Evolutionary conservation across 257 asterid genomes (phyloP), one percentile per base, ranked within the genome.

Genomic region (Plectranthus barbatus): DNA sequence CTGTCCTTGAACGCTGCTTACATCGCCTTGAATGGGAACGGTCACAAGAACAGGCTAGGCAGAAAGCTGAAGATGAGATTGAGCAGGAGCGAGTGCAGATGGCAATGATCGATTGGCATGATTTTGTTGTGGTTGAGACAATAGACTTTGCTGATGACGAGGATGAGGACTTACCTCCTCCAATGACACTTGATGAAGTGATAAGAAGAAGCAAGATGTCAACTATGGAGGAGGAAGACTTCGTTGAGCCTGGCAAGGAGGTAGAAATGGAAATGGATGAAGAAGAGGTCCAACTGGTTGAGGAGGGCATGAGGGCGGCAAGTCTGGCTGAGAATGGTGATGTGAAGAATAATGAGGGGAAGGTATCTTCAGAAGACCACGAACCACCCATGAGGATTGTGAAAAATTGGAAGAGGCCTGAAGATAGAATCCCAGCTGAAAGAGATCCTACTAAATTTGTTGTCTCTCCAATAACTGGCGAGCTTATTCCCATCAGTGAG

Each of bases 41-140:
- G 36, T 86, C 98, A 4, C 98, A 91, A 61, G 98, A 91, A 68
- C 95, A 86, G 77, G 95, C 94, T 17, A 84, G 95, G 76, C 97
- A 88, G 82, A 89, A 88, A 72, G 95, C 93, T 64, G 98, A 91
- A 77, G 91, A 88, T 64, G 98, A 91, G 80, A 79, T 84, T 34
- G 98, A 88, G 76, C 88, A 80, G 81, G 98, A 88, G 78, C 69
- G 98, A 21, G 2, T 76, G 36, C 95, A 84, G 79, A 91, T 91
- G 97, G 89, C 97, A 19, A 83, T 81, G 97, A 88, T 91, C 67
- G 98, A 91, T 66, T 91, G 98, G 98, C 98, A 91, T 73, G 98
- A 88, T 74, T 88, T 88, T 76, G 97, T 88, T 64, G 97, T 88
- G 49, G 98, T 88, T 37, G 95, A 88, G 83, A 67, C 93, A 0